Conservation (phyloP, 139 green algal genomes). For the Coelastrella sp. region DNA sequence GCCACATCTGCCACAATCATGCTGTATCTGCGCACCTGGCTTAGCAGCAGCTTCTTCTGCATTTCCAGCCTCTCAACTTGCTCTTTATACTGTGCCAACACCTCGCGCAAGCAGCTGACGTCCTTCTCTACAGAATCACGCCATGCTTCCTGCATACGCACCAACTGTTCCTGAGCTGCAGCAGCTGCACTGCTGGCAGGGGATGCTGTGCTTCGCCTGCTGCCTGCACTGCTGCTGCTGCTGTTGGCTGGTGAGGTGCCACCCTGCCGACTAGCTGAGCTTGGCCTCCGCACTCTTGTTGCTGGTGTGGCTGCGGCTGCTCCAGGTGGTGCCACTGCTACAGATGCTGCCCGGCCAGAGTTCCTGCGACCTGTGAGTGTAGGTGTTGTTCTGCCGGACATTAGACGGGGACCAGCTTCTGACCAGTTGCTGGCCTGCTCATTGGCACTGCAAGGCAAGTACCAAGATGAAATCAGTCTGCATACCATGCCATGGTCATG, state of each 20-base stretch:
- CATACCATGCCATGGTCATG: no score
- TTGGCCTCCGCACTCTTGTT: neutral
- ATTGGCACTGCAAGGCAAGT: neutral
- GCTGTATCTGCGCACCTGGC: slow-evolving; percentile 57
- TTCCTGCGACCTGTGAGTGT: neutral
- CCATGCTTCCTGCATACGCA: slow-evolving; percentile 51
- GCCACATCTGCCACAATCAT: no score
- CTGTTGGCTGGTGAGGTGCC: neutral
- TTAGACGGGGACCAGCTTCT: slow-evolving; percentile 8
- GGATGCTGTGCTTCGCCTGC: slow-evolving; percentile 28
- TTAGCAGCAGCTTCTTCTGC: slow-evolving; percentile 78
- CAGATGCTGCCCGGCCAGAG: neutral
- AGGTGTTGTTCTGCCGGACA: slow-evolving; percentile 25
- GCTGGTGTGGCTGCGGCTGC: neutral
- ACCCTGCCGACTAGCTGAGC: neutral
- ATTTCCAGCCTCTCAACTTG: slow-evolving; percentile 63
- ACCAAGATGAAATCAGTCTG: neutral
- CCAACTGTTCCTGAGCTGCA: slow-evolving; percentile 47
- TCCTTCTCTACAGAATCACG: slow-evolving; percentile 54
- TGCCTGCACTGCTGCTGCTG: slow-evolving; percentile 26
- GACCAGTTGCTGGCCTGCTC: neutral
- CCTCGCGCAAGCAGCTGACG: slow-evolving; percentile 59
- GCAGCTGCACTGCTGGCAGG: slow-evolving; percentile 23
- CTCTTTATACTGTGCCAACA: slow-evolving; percentile 62
- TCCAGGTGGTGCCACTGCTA: neutral